A percentile compares a stretch with the other conserved stretches of the same genome.
phyloP scores from a whole-genome alignment of 2,329 filamentous ascomycete genomes.

The Elsinoe ampelina region DNA sequence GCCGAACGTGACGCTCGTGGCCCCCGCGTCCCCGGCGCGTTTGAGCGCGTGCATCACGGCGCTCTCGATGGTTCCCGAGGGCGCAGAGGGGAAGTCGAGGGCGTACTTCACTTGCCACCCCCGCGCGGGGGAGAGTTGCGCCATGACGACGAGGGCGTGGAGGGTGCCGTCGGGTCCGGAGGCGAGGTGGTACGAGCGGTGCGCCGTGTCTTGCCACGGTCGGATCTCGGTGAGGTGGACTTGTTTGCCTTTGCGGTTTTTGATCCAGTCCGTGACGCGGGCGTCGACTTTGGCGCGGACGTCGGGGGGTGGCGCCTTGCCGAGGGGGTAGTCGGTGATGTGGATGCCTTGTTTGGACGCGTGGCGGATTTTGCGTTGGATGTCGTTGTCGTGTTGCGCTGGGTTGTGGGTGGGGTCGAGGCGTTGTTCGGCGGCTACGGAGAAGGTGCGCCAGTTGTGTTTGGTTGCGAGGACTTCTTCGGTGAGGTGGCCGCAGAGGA shows the following conservation, averaged over 20 bases:
- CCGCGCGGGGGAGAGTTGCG: slow-evolving; percentile 67
- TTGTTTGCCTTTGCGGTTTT: slow-evolving; percentile 70
- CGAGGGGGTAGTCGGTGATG: slow-evolving; percentile 61
- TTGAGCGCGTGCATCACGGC: slow-evolving; percentile 66
- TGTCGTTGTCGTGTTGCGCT: slow-evolving; percentile 54
- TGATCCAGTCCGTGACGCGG: slow-evolving; percentile 70
- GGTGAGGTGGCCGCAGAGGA: slow-evolving; percentile 69
- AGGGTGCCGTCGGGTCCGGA: slow-evolving; percentile 64
- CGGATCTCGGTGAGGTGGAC: slow-evolving; percentile 84
- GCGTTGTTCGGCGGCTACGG: slow-evolving; percentile 80
- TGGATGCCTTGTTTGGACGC: slow-evolving; percentile 78
- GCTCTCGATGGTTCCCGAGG: slow-evolving; percentile 79
- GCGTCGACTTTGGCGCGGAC: slow-evolving; percentile 60
- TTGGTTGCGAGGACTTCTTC: slow-evolving; percentile 72
- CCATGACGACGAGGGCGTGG: slow-evolving; percentile 69
- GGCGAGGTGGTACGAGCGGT: slow-evolving; percentile 79
- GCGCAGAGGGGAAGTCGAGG: slow-evolving; percentile 81
- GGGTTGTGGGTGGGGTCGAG: slow-evolving; percentile 63
- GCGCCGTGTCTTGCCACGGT: slow-evolving; percentile 75
- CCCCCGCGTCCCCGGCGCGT: slow-evolving; percentile 48
- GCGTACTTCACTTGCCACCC: slow-evolving; percentile 95
- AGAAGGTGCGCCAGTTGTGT: slow-evolving; percentile 80
- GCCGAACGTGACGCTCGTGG: slow-evolving; percentile 71
- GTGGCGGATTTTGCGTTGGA: slow-evolving; percentile 67
- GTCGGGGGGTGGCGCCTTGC: slow-evolving; percentile 54